Base-by-base conservation (phyloP, 1,284 basidiomycete genomes). In the Agaricales sp. region DNA sequence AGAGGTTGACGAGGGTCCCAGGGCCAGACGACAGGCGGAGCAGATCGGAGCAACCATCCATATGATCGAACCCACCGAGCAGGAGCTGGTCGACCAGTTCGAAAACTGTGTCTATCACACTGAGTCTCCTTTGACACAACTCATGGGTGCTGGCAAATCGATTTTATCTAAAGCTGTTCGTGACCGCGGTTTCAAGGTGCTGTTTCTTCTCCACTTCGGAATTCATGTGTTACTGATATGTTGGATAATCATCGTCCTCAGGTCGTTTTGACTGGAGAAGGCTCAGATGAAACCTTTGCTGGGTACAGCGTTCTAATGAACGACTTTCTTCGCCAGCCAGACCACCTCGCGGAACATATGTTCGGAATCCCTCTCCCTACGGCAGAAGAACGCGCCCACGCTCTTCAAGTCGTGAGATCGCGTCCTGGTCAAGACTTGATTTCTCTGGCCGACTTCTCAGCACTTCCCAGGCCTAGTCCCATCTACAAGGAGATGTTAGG, bases 211-310 rank as follows among this genome's bases (percentile, higher is more conserved):
- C n/a, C 11, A 35, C 11, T 35, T 35, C 30, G 30, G 30, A 11
- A 35, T 35, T n/a, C n/a, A 35, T 8, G 30, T 35, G 8, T 35
- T 35, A n/a, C n/a, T 11, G 30, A 35, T n/a, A n/a, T 11, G 11
- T 35, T 35, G 30, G 30, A 35, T 35, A 35, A 8, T 35, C n/a
- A n/a, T n/a, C n/a, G n/a, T n/a, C 13, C n/a, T n/a, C n/a, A 35
- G 30, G 55, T 57, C 21, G 53, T 55, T 16, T 50, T 57, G 12
- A 52, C 55, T 12, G 56, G 56, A 1, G 56, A 57, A 50, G 56
- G 56, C 4, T 49, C 56, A 2, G 56, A 57, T n/a, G 56, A 57
- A 37, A 45, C 51, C 2, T 56, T 57, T 19, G 56, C 50, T 12
- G 56, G 56, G 11, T 57, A 57, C 38, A 38, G 47, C 24, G 54